A percentile compares a stretch with the other conserved stretches of the same genome.
Evolutionary conservation across 1,284 basidiomycete species (phyloP).

Genomic region (Blastosporella zonata): DNA sequence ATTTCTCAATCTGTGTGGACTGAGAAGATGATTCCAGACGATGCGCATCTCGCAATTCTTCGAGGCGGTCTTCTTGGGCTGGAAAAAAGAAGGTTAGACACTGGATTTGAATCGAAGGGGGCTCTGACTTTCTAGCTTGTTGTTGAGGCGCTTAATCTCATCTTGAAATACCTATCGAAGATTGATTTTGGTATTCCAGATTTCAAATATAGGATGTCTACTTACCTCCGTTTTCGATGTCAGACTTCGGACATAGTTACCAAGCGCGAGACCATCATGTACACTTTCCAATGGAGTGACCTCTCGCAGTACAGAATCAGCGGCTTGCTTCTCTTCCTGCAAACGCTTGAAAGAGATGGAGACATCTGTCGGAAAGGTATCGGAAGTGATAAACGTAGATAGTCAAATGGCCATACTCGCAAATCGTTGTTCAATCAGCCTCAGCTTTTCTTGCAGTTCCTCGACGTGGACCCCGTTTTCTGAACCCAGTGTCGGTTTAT

Average conservation of each 20-base stretch:
- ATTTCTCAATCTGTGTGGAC: slow-evolving; percentile 65
- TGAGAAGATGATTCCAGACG: slow-evolving; percentile 75
- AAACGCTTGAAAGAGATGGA: slow-evolving; percentile 74
- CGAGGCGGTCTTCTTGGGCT: slow-evolving; percentile 84
- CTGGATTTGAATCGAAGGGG: not conserved
- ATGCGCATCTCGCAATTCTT: slow-evolving; percentile 83
- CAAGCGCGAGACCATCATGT: slow-evolving; percentile 63
- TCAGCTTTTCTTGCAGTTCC: slow-evolving; percentile 58
- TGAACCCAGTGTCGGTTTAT: not conserved
- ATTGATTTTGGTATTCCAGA: not conserved
- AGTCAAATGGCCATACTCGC: slow-evolving; percentile 43
- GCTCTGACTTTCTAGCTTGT: slow-evolving; percentile 67
- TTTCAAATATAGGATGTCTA: not conserved
- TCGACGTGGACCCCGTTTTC: slow-evolving; percentile 37
- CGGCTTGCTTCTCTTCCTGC: slow-evolving; percentile 66
- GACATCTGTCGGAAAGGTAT: slow-evolving; percentile 47
- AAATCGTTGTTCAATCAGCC: slow-evolving; percentile 70
- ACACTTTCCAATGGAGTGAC: slow-evolving; percentile 70
- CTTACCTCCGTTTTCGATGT: slow-evolving; percentile 69
- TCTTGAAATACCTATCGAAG: slow-evolving; percentile 56
- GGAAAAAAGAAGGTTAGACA: slow-evolving; percentile 4
- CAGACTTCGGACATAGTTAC: slow-evolving; percentile 70
- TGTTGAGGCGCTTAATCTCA: slow-evolving; percentile 71
- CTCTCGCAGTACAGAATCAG: slow-evolving; percentile 71
- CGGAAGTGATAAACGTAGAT: slow-evolving; percentile 2